Base-by-base conservation (phyloP, 345 rosid genomes). In the Turnera subulata region DNA sequence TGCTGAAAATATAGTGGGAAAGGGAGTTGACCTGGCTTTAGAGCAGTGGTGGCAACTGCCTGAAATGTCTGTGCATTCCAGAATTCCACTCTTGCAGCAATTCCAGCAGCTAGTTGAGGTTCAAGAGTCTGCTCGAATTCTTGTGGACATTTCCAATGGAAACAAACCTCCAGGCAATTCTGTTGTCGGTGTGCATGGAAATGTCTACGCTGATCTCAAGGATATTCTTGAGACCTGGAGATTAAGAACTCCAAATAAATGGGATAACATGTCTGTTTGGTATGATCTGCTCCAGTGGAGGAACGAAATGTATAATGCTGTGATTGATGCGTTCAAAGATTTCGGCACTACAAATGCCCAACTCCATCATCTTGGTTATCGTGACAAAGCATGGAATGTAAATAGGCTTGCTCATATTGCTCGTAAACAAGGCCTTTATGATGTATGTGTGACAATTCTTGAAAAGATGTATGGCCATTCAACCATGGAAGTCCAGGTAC, bases 41-140 rank as follows among this genome's bases (percentile, higher is more conserved):
- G 95, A 85, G 53, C 91, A 87, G 61, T 93, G 99, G 97, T 93
- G 99, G 96, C 99, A 87, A 79, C 79, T 93, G 81, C 99, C 99
- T 65, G 99, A 93, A 76, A 84, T 93, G 92, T 89, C 92, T 43
- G 90, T 85, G 68, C 99, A 87, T 73, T 83, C 97, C 24, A 87
- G 91, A 80, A 77, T 93, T 81, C 96, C 97, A 55, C 83, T 93
- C 59, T 69, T 93, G 73, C 97, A 87, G 83, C 96, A 93, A 74
- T 93, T 93, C 75, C 99, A 93, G 70, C 97, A 93, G 77, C 68
- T 93, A 51, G 96, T 89, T 68, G 99, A 93, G 77, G 96, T 89
- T 70, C 96, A 93, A 69, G 99, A 93, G 82, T 93, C 99, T 63
- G 78, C 91, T 47, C 78, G 92, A 75, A 85, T 89, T 74, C 82